Conservation (phyloP, 2,329 filamentous ascomycete genomes). For the Periconia digitata region DNA sequence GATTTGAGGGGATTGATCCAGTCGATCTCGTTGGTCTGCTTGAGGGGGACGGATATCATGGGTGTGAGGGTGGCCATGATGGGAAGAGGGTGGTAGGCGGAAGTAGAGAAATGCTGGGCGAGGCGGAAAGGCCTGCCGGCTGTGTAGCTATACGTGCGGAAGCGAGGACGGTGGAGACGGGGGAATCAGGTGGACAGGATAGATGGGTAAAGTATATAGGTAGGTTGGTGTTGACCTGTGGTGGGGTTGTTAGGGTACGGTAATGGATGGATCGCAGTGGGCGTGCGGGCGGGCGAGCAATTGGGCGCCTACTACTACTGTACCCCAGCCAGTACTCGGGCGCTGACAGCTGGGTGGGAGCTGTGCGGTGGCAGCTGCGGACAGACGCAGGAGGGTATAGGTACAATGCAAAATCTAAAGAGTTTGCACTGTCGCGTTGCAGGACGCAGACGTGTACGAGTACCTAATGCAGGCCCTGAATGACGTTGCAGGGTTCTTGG, state of each 20-base stretch:
- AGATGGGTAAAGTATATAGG: conserved; percentile 2
- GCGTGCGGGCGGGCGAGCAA: not conserved
- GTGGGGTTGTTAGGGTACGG: not conserved
- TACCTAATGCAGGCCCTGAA: conserved; percentile 25
- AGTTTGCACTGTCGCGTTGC: not conserved
- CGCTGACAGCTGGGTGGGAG: not conserved
- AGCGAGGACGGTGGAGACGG: conserved; percentile 4
- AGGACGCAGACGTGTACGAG: not conserved
- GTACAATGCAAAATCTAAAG: not conserved
- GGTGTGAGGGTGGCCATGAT: conserved; percentile 62
- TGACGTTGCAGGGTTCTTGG: conserved; percentile 33
- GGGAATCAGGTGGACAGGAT: not conserved
- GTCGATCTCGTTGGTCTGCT: conserved; percentile 95
- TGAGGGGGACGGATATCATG: conserved; percentile 94
- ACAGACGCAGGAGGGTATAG: not conserved
- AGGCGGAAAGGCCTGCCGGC: conserved; percentile 8
- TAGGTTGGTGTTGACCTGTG: conserved; percentile 3
- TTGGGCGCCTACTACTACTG: not conserved
- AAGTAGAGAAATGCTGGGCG: conserved; percentile 7
- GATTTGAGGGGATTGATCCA: conserved; percentile 90
- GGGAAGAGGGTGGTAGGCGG: conserved; percentile 4
- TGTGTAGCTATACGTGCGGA: conserved; percentile 1
- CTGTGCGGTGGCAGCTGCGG: too few species aligned
- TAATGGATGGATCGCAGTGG: conserved; percentile 1
- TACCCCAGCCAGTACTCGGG: not conserved